A percentile compares a stretch with the other conserved stretches of the same genome.
Conservation (phyloP, 2,329 filamentous ascomycete species). For the Alternaria sp. region DNA sequence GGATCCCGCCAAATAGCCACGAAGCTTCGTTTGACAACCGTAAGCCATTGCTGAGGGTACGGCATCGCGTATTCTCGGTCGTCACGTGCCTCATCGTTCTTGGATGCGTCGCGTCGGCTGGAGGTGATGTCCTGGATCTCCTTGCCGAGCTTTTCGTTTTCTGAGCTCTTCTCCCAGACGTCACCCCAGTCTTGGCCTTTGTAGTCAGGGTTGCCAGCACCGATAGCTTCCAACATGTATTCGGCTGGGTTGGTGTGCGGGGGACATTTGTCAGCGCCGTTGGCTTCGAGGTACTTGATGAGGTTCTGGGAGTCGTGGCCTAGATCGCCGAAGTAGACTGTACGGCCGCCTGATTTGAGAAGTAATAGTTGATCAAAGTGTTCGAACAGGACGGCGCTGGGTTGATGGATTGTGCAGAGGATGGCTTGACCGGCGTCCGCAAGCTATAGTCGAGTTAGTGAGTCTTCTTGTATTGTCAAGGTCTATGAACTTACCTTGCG, state of each 20-base stretch:
- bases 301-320: conserved; percentile 50
- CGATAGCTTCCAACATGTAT: conserved; percentile 58
- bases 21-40: conserved; percentile 58
- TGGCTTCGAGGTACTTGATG: conserved; percentile 58
- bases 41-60: conserved; percentile 48
- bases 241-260: conserved; percentile 61
- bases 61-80: conserved; percentile 55
- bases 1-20: conserved; percentile 69
- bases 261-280: conserved; percentile 61
- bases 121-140: conserved; percentile 52
- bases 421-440: conserved; percentile 71
- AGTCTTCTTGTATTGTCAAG: not conserved
- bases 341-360: conserved; percentile 68
- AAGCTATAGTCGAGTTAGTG: conserved; percentile 41
- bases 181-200: conserved; percentile 55
- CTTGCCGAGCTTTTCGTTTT: conserved; percentile 46
- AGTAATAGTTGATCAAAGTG: conserved; percentile 71
- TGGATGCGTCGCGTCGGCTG: conserved; percentile 38
- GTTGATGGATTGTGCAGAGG: conserved; percentile 74
- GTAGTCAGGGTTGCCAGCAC: conserved; percentile 51
- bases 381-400: conserved; percentile 69
- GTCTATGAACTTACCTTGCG: conserved; percentile 52
- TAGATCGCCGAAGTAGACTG: conserved; percentile 70
- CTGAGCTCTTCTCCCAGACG: conserved; percentile 51
- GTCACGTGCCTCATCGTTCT: conserved; percentile 48